Evolutionary conservation across 192 early-diverging fungal species (phyloP), one percentile per base, ranked within the genome.

Genomic region (Backusella liffmaniae): DNA sequence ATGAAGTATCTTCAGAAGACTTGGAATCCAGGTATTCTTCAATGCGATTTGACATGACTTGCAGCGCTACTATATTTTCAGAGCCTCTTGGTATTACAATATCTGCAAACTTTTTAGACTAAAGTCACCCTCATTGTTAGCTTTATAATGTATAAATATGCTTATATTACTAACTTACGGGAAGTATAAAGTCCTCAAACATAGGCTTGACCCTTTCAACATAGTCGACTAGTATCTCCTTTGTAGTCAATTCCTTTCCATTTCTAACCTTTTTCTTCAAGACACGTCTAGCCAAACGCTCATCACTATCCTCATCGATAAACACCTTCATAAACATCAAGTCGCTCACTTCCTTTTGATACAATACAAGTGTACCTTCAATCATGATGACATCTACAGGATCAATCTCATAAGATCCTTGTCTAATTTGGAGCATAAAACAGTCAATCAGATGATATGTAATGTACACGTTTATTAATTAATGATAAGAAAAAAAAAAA

Each of bases 121-220:
- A 80, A 21, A 70, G 21, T 0, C 70, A 5, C 21, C 5, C 8
- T 53, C 18, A 53, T 53, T n/a, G 18, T 53, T 53, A 35, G 5
- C n/a, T n/a, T 3, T 44, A 44, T 44, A 15, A 44, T 44, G 42
- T 44, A 4, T 32, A 66, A 7, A n/a, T 10, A 35, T n/a, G 56
- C 18, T 34, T 3, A 46, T 26, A 67, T 39, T 34, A 62, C 13
- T 32, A 53, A 67, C 82, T 74, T 86, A 89, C 89, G 34, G 92
- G 94, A 70, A 88, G 85, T 66, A 97, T 89, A 80, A 94, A 97
- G 73, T 97, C 94, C 73, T 97, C 96, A 78, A 95, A 96, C 71
- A 88, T 84, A 5, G 94, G 94, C 84, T 97, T 97, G 32, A 93
- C 92, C 69, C 91, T 90, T 30, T 85, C 85, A 39, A 95, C 77